Evolutionary conservation across 176 grass and related monocot species (phyloP).

Genomic region (Pontederia paniculata): DNA sequence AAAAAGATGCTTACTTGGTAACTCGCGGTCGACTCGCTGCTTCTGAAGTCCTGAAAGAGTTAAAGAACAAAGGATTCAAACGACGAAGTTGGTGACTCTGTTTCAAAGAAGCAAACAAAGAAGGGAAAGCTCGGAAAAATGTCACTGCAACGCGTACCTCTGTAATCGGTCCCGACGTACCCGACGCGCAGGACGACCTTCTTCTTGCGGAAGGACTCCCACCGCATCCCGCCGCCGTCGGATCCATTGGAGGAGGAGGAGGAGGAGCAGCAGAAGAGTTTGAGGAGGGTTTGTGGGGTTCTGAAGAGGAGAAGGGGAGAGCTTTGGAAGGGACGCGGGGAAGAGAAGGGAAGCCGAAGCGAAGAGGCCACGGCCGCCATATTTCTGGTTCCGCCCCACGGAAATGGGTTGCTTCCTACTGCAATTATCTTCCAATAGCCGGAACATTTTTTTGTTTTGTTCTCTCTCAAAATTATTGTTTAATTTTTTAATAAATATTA

Average conservation of each 20-base stretch:
- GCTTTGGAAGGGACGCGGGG: background rate
- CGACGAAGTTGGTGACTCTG: background rate
- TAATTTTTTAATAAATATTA: no score
- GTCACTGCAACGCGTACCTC: constrained; percentile 31
- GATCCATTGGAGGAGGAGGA: constrained; percentile 5
- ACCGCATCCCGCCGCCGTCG: constrained; percentile 29
- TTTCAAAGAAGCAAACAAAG: background rate
- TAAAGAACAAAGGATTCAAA: background rate
- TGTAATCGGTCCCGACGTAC: constrained; percentile 74
- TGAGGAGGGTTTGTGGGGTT: constrained; percentile 22
- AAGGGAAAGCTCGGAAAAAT: background rate
- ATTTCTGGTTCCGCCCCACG: background rate
- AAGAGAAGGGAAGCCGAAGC: constrained; percentile 31
- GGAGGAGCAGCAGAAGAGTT: constrained; percentile 13
- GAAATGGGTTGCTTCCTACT: no score
- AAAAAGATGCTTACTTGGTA: constrained; percentile 47
- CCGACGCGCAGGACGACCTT: constrained; percentile 73
- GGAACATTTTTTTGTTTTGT: no score
- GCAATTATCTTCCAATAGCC: no score
- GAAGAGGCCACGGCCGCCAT: constrained; percentile 11
- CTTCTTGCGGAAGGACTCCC: constrained; percentile 83
- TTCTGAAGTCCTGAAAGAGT: constrained; percentile 64
- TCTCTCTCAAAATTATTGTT: no score
- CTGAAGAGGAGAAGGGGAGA: background rate
- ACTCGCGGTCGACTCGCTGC: constrained; percentile 42